A percentile compares a stretch with the other conserved stretches of the same genome.
Conservation (phyloP, 2,329 filamentous ascomycete genomes). For the Claviceps fusiformis region DNA sequence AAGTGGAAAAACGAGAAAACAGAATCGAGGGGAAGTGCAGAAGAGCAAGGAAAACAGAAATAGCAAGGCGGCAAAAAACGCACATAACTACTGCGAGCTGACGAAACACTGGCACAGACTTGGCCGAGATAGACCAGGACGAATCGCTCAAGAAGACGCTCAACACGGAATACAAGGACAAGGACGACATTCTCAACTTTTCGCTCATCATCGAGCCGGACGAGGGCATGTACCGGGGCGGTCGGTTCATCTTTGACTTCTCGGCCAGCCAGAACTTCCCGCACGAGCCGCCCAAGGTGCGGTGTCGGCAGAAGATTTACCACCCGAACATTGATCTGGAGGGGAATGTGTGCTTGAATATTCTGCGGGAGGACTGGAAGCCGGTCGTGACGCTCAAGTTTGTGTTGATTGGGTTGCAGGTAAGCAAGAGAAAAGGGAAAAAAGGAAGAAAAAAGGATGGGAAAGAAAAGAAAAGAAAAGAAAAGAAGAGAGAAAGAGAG, state of each 20-base stretch:
- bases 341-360: constrained; percentile 96
- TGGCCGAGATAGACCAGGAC: constrained; percentile 50
- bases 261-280: constrained; percentile 90
- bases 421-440: constrained; percentile 20
- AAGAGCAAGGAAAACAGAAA: neutral
- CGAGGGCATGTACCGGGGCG: constrained; percentile 79
- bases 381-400: constrained; percentile 93
- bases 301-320: constrained; percentile 96
- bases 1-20: neutral
- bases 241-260: constrained; percentile 81
- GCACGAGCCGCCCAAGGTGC: constrained; percentile 94
- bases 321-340: constrained; percentile 97
- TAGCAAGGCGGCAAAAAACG: neutral
- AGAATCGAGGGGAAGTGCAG: neutral
- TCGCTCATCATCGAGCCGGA: constrained; percentile 70
- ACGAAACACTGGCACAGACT: constrained; percentile 36
- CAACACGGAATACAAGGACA: constrained; percentile 68
- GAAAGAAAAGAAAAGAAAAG: too few relatives aligned
- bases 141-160: constrained; percentile 60
- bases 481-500: too few relatives aligned
- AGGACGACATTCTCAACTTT: constrained; percentile 79
- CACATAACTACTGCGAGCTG: neutral
- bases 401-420: constrained; percentile 86
- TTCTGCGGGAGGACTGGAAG: constrained; percentile 97
- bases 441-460: neutral